Evolutionary conservation across 2,329 filamentous ascomycete species (phyloP).

Genomic region (Neofusicoccum cordaticola): DNA sequence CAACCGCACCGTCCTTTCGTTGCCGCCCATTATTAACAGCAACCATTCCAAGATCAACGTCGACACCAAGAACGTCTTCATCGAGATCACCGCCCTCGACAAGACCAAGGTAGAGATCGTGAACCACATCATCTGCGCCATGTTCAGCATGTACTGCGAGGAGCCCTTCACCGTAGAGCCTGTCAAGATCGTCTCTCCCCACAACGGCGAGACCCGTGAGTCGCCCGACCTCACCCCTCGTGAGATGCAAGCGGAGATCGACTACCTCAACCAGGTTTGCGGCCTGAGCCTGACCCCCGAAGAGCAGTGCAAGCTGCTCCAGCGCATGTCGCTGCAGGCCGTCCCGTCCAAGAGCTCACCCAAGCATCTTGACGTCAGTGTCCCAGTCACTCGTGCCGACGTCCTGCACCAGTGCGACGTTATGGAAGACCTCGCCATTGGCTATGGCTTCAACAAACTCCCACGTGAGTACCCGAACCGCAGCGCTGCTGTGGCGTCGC

Average conservation of each 20-base stretch:
- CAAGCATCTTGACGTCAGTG: slow-evolving; percentile 69
- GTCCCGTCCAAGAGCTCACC: slow-evolving; percentile 70
- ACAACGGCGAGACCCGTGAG: slow-evolving; percentile 79
- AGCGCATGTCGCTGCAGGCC: slow-evolving; percentile 85
- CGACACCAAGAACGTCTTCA: slow-evolving; percentile 89
- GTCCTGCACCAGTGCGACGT: slow-evolving; percentile 95
- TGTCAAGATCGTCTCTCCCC: slow-evolving; percentile 84
- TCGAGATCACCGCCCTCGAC: slow-evolving; percentile 95
- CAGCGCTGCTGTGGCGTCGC: slow-evolving; percentile 80
- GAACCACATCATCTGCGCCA: slow-evolving; percentile 90
- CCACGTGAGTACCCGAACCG: slow-evolving; percentile 84
- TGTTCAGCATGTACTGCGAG: slow-evolving; percentile 95
- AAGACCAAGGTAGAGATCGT: slow-evolving; percentile 95
- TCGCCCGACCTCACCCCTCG: slow-evolving; percentile 79
- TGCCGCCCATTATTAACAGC: slow-evolving; percentile 97
- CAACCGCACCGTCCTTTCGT: slow-evolving; percentile 80
- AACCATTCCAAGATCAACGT: slow-evolving; percentile 95
- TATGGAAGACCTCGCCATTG: slow-evolving; percentile 97
- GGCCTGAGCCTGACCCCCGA: slow-evolving; percentile 73
- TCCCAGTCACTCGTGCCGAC: slow-evolving; percentile 88
- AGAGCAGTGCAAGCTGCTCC: slow-evolving; percentile 74
- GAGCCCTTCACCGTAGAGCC: slow-evolving; percentile 84
- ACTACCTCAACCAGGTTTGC: slow-evolving; percentile 91
- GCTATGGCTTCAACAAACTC: slow-evolving; percentile 96
- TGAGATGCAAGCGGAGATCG: slow-evolving; percentile 75